phyloP scores from a whole-genome alignment of 371 early-diverging fungal species.

The Mycotypha africana region DNA sequence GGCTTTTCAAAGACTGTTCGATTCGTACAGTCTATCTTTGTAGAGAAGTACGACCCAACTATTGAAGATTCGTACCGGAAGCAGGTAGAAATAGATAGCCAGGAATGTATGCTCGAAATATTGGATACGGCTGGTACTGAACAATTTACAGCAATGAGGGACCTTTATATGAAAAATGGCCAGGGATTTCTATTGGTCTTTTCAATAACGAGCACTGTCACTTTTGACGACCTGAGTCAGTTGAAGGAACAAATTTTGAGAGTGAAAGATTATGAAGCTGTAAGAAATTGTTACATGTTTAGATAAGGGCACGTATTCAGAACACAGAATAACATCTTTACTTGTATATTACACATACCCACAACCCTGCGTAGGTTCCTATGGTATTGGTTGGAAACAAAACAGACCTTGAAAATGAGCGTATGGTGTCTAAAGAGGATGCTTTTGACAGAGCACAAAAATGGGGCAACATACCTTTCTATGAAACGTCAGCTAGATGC shows the following conservation, averaged over 20 bases:
- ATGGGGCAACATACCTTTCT: constrained; percentile 74
- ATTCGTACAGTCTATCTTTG: constrained; percentile 87
- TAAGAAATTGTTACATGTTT: constrained; percentile 22
- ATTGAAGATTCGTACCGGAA: constrained; percentile 90
- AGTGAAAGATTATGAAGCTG: constrained; percentile 78
- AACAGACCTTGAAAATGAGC: constrained; percentile 78
- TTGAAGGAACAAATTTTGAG: constrained; percentile 76
- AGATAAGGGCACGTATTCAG: too few relatives aligned
- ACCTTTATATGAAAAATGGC: constrained; percentile 89
- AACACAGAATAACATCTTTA: too few relatives aligned
- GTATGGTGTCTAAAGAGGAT: constrained; percentile 65
- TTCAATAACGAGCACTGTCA: constrained; percentile 76
- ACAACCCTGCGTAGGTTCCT: constrained; percentile 56
- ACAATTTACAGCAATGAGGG: constrained; percentile 90
- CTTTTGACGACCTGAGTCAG: constrained; percentile 76
- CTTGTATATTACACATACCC: neutral
- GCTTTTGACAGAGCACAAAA: constrained; percentile 56
- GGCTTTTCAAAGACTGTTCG: constrained; percentile 95
- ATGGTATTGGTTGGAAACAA: constrained; percentile 87
- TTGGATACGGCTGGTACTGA: constrained; percentile 86
- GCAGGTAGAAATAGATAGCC: constrained; percentile 80
- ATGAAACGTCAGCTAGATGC: constrained; percentile 81
- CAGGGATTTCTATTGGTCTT: constrained; percentile 85
- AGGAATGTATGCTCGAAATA: constrained; percentile 86
- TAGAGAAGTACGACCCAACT: constrained; percentile 87